Conservation (phyloP, 768 basidiomycete species). For the Thelephora ganbajun region DNA sequence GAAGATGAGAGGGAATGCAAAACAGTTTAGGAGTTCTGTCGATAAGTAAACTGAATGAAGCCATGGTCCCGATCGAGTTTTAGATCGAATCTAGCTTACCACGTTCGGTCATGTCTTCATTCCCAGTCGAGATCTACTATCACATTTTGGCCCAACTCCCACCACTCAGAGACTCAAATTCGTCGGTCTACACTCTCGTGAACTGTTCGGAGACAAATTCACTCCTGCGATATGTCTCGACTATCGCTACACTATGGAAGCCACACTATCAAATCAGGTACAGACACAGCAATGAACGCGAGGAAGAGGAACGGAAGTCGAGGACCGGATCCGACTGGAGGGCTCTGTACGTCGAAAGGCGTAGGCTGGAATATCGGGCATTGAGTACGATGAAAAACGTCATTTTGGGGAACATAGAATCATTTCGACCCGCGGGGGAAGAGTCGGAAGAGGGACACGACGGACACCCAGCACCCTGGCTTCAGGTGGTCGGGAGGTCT, state of each 20-base stretch:
- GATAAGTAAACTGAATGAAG: too few relatives aligned
- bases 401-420: conserved; percentile 17
- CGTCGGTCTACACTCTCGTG: conserved; percentile 21
- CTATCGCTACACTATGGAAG: conserved; percentile 31
- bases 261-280: conserved; percentile 38
- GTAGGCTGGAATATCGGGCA: conserved; percentile 28
- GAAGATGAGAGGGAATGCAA: background rate
- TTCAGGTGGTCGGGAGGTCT: conserved; percentile 8
- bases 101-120: conserved; percentile 4
- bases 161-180: conserved; percentile 8
- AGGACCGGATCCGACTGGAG: conserved; percentile 27
- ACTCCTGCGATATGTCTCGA: conserved; percentile 30
- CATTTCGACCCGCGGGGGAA: too few relatives aligned
- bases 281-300: conserved; percentile 21
- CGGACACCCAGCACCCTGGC: background rate
- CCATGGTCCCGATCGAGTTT: background rate
- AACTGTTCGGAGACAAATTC: conserved; percentile 26
- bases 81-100: background rate
- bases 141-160: conserved; percentile 24
- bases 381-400: conserved; percentile 28
- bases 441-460: too few relatives aligned
- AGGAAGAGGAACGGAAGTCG: conserved; percentile 22
- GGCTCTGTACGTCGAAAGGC: conserved; percentile 29
- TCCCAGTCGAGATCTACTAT: conserved; percentile 23
- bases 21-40: too few relatives aligned